Conservation (phyloP, 257 asterid species). For the Solanum neorickii region DNA sequence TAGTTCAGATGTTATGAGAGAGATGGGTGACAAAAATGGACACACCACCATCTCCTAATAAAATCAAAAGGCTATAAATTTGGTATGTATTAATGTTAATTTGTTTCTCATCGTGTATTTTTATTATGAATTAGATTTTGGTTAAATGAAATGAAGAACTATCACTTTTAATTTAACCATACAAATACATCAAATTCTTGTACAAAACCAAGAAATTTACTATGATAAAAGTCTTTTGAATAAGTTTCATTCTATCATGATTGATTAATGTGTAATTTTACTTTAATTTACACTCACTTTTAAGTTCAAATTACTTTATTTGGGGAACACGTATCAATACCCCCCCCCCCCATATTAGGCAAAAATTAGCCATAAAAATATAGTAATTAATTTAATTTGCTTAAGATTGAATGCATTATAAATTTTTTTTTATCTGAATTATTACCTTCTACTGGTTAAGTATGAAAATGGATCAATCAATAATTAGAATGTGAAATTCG, state of each 20-base stretch:
- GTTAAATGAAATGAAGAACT: no score
- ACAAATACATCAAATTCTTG: background rate
- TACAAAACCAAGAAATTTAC: background rate
- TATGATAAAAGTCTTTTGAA: background rate
- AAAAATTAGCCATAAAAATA: background rate
- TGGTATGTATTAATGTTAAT: background rate
- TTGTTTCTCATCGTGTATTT: no score
- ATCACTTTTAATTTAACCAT: background rate
- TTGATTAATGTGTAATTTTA: background rate
- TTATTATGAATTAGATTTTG: background rate
- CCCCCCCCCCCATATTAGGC: no score
- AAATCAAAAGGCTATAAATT: background rate
- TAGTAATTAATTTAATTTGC: no score
- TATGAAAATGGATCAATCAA: background rate
- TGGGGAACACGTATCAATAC: background rate
- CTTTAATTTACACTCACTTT: background rate
- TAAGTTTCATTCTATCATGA: background rate
- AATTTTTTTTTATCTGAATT: no score
- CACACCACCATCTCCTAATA: background rate
- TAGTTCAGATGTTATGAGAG: background rate
- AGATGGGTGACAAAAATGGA: background rate
- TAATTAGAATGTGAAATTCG: background rate
- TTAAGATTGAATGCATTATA: background rate
- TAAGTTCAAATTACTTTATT: background rate
- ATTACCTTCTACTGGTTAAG: background rate